Percentiles rank a stretch among this genome's conserved stretches.
phyloP scores from a whole-genome alignment of 495 filamentous ascomycete species.

The Aspergillus asperescens region DNA sequence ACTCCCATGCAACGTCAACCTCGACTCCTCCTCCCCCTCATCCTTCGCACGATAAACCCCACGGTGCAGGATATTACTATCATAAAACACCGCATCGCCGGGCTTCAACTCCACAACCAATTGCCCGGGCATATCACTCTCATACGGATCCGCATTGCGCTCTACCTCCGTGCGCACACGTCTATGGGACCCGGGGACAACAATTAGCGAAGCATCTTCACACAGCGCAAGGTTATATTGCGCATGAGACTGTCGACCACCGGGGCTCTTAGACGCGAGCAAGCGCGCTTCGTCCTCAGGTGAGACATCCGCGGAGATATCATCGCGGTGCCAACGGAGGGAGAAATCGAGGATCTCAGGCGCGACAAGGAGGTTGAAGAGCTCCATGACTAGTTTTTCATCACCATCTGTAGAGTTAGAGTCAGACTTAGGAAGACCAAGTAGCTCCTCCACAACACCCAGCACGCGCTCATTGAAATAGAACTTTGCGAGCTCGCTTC shows the following conservation, averaged over 20 bases:
- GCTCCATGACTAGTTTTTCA: slow-evolving; percentile 64
- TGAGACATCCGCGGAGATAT: slow-evolving; percentile 54
- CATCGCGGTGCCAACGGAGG: slow-evolving; percentile 75
- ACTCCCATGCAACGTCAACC: slow-evolving; percentile 78
- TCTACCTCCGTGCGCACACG: slow-evolving; percentile 62
- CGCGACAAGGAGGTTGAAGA: slow-evolving; percentile 73
- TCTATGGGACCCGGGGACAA: slow-evolving; percentile 65
- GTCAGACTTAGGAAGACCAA: slow-evolving; percentile 34
- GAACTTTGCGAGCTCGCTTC: slow-evolving; percentile 48
- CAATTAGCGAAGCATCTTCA: slow-evolving; percentile 59
- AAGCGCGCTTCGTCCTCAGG: slow-evolving; percentile 51
- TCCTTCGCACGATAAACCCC: slow-evolving; percentile 58
- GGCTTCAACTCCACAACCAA: slow-evolving; percentile 57
- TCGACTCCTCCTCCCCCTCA: slow-evolving; percentile 45
- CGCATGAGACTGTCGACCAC: slow-evolving; percentile 53
- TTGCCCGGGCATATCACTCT: slow-evolving; percentile 52
- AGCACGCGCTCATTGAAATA: slow-evolving; percentile 66
- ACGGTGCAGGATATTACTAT: slow-evolving; percentile 82
- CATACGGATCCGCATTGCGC: slow-evolving; percentile 55
- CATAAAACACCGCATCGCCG: slow-evolving; percentile 77
- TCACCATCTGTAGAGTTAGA: slow-evolving; percentile 27
- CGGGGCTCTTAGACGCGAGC: slow-evolving; percentile 39
- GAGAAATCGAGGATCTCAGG: slow-evolving; percentile 58
- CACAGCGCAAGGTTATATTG: slow-evolving; percentile 77
- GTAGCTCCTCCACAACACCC: slow-evolving; percentile 49